Evolutionary conservation across 2,329 filamentous ascomycete species (phyloP).

Genomic region (Xylariaceae sp.): DNA sequence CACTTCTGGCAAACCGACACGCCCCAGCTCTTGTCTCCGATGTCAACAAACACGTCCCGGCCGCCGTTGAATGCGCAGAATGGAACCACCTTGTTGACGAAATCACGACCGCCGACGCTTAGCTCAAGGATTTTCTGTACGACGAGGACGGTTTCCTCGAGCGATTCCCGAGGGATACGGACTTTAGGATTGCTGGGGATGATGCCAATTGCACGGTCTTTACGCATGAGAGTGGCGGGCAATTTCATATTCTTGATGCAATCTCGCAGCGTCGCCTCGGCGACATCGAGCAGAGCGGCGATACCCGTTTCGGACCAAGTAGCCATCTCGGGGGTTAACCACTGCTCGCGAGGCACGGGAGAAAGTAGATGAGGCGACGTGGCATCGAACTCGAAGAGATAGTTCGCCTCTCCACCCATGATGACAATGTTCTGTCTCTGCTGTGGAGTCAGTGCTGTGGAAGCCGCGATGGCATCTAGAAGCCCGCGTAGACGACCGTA

Average conservation of each 20-base stretch:
- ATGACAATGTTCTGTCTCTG: slow-evolving; percentile 83
- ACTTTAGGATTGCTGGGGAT: slow-evolving; percentile 64
- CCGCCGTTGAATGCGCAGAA: slow-evolving; percentile 73
- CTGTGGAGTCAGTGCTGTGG: slow-evolving; percentile 59
- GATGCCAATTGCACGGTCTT: slow-evolving; percentile 84
- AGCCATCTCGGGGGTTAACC: slow-evolving; percentile 79
- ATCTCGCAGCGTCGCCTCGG: slow-evolving; percentile 80
- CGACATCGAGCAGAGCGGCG: slow-evolving; percentile 79
- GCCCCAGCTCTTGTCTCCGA: slow-evolving; percentile 97
- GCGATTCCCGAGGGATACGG: slow-evolving; percentile 80
- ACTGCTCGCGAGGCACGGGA: slow-evolving; percentile 66
- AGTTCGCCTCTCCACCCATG: slow-evolving; percentile 96
- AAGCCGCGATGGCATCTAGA: slow-evolving; percentile 72
- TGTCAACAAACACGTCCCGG: slow-evolving; percentile 97
- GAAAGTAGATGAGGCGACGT: slow-evolving; percentile 67
- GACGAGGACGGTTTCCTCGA: slow-evolving; percentile 94
- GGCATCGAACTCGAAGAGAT: slow-evolving; percentile 79
- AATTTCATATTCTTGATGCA: slow-evolving; percentile 80
- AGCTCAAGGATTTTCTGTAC: slow-evolving; percentile 92
- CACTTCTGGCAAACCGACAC: slow-evolving; percentile 90
- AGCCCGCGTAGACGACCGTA: slow-evolving; percentile 85
- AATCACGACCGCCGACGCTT: slow-evolving; percentile 46
- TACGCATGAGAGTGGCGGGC: slow-evolving; percentile 79
- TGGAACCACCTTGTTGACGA: background rate
- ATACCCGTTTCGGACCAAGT: slow-evolving; percentile 79